Evolutionary conservation across 805 yeast genomes (phyloP), one percentile per base, ranked within the genome.

Genomic region (Babjeviella inositovora): DNA sequence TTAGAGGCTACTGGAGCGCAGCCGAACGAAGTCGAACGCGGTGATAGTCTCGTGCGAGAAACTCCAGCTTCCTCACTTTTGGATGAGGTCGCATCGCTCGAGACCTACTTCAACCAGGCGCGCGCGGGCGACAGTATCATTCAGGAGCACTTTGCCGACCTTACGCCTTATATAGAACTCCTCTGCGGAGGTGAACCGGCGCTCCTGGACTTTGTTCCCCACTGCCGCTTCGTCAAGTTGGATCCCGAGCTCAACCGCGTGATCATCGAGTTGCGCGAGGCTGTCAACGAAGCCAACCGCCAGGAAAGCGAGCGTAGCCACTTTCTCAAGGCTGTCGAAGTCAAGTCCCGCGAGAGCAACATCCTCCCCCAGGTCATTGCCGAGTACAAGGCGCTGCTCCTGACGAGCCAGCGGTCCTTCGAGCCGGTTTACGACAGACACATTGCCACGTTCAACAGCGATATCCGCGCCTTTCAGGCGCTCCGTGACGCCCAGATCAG

Each of bases 41-140:
- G 72, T 21, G 84, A 80, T 35, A 53, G 52, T 2, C 31, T 55
- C 10, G 39, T 74, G 38, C 43, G 70, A 21, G 29, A 40, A n/a
- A 53, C 36, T 0, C 42, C 82, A 13, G 38, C 45, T 0, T 33
- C 52, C 0, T 64, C 84, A 1, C 41, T 62, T 4, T 32, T 45
- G 21, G 42, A 44, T 4, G 59, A 59, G 23, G 37, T 71, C 2
- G 36, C 39, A 2, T 57, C 57, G 11, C 49, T 73, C 38, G 53
- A 53, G 15, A 39, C 36, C 3, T 73, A 70, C 35, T 40, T 76
- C 10, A 33, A 37, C 1, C 68, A 67, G 30, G 90, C 93, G 1
- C 44, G 48, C 14, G 37, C 48, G 4, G 77, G 90, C 6, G 93
- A 84, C 42, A 42, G 42, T 3, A 47, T 60, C 3, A 62, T 80